Evolutionary conservation across 768 basidiomycete genomes (phyloP).

Genomic region (Russula griseocarnosa): DNA sequence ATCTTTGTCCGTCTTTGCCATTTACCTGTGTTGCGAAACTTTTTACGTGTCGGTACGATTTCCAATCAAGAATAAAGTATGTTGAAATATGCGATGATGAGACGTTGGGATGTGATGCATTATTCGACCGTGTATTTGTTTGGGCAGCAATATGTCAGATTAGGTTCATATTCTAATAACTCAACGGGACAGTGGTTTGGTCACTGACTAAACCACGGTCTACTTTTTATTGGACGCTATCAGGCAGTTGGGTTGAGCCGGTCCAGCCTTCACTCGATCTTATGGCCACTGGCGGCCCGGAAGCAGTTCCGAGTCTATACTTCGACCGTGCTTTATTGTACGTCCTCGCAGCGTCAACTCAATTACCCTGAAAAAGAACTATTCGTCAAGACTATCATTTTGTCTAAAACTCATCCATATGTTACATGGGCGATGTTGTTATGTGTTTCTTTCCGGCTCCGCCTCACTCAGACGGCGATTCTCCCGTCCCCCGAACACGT

Average conservation of each 20-base stretch:
- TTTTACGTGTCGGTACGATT: slow-evolving; percentile 14
- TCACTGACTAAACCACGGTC: background rate
- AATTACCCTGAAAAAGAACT: too few relatives aligned
- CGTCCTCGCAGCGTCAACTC: too few relatives aligned
- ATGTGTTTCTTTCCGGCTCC: too few relatives aligned
- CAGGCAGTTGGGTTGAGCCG: too few relatives aligned
- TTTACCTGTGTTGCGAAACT: slow-evolving; percentile 9
- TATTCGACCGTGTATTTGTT: background rate
- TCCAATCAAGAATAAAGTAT: slow-evolving; percentile 21
- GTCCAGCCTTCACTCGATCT: too few relatives aligned
- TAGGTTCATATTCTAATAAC: background rate
- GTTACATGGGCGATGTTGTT: too few relatives aligned
- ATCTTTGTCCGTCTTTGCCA: background rate
- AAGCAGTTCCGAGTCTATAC: too few relatives aligned
- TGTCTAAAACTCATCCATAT: too few relatives aligned
- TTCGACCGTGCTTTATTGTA: too few relatives aligned
- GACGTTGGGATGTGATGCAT: background rate
- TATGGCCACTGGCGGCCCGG: too few relatives aligned
- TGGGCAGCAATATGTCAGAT: background rate
- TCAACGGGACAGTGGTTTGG: background rate
- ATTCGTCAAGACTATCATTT: too few relatives aligned
- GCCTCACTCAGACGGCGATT: background rate
- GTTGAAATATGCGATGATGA: slow-evolving; percentile 7
- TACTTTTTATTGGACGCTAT: too few relatives aligned
- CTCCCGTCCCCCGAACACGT: slow-evolving; percentile 14